phyloP scores from a whole-genome alignment of 768 basidiomycete genomes.

The Boletus vermiculosoides region DNA sequence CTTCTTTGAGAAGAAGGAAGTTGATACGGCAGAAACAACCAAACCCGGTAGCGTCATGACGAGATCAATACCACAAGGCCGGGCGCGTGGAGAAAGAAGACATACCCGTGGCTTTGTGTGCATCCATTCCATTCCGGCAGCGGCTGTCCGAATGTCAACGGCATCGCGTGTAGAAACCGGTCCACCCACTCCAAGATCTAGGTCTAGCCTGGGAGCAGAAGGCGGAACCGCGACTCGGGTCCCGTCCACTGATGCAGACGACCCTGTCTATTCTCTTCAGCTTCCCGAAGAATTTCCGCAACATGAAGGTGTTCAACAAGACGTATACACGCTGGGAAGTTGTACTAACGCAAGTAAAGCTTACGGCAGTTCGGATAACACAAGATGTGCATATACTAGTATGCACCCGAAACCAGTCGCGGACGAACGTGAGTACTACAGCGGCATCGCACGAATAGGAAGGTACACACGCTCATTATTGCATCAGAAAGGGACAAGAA shows the following conservation, averaged over 20 bases:
- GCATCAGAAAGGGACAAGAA: slow-evolving; percentile 75
- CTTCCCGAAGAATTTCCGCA: slow-evolving; percentile 66
- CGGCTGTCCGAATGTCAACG: background rate
- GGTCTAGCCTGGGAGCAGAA: background rate
- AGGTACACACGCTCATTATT: slow-evolving; percentile 56
- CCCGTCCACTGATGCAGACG: slow-evolving; percentile 41
- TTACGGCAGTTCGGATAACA: background rate
- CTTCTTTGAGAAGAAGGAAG: slow-evolving; percentile 3
- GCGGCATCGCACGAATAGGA: background rate
- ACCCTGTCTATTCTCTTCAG: slow-evolving; percentile 45
- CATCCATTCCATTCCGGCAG: background rate
- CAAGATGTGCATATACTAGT: slow-evolving; percentile 14
- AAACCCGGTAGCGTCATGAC: background rate
- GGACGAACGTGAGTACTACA: background rate
- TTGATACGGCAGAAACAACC: background rate
- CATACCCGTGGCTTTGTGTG: slow-evolving; percentile 6
- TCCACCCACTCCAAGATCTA: background rate
- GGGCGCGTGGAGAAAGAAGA: background rate
- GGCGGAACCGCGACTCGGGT: background rate
- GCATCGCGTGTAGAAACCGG: background rate
- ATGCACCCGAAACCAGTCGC: slow-evolving; percentile 1
- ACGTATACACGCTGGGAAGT: slow-evolving; percentile 72
- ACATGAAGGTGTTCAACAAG: slow-evolving; percentile 71
- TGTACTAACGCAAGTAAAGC: slow-evolving; percentile 47
- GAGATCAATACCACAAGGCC: background rate